Evolutionary conservation across 192 early-diverging fungal species (phyloP).

Genomic region (Backusella mclennaniae): DNA sequence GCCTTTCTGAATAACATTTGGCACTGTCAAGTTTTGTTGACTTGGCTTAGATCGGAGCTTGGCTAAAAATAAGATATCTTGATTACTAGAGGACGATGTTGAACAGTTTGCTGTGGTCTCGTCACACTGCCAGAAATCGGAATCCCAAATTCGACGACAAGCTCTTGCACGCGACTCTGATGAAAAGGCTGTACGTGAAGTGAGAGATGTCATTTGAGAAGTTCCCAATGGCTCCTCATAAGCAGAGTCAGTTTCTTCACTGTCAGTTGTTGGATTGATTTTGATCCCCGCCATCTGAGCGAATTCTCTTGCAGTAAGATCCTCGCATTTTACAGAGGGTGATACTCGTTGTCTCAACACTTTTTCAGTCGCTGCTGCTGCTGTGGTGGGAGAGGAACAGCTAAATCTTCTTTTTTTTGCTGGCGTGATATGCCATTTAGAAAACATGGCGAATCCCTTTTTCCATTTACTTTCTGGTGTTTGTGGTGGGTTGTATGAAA

Average conservation of each 20-base stretch:
- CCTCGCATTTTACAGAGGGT: slow-evolving; percentile 21
- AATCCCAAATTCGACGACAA: slow-evolving; percentile 17
- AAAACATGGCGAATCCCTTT: slow-evolving; percentile 10
- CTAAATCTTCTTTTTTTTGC: background rate
- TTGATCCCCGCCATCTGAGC: slow-evolving; percentile 34
- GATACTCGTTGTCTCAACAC: slow-evolving; percentile 5
- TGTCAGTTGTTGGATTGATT: background rate
- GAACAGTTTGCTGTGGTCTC: background rate
- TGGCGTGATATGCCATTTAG: slow-evolving; percentile 12
- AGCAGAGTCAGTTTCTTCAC: background rate
- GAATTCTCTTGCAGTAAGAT: slow-evolving; percentile 38
- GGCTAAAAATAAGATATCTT: slow-evolving; percentile 17
- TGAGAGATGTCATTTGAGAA: slow-evolving; percentile 11
- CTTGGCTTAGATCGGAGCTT: background rate
- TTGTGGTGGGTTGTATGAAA: slow-evolving; percentile 17
- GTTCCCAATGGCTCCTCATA: background rate
- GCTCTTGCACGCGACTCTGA: slow-evolving; percentile 1
- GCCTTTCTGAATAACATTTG: slow-evolving; percentile 24
- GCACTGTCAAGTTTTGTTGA: background rate
- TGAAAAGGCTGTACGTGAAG: slow-evolving; percentile 7
- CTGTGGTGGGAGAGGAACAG: slow-evolving; percentile 10
- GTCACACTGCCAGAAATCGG: slow-evolving; percentile 6
- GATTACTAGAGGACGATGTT: background rate
- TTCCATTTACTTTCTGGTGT: slow-evolving; percentile 13
- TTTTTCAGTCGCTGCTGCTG: slow-evolving; percentile 26